phyloP scores from a whole-genome alignment of 805 yeast genomes.

The Kazachstania martiniae region DNA sequence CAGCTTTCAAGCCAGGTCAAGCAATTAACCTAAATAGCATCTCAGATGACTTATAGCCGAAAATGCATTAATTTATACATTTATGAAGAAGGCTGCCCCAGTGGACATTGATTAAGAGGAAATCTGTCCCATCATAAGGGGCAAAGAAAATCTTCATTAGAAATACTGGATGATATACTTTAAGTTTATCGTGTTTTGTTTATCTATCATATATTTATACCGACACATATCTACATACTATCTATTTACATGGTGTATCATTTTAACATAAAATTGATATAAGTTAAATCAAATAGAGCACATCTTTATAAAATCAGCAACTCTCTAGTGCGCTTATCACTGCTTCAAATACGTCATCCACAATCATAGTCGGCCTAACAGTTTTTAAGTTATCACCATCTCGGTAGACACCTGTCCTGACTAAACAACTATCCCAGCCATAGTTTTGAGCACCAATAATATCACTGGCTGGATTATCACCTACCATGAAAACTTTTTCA shows the following conservation, averaged over 20 bases:
- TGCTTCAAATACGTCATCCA: constrained; percentile 42
- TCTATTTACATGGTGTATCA: too few species aligned
- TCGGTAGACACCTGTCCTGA: constrained; percentile 78
- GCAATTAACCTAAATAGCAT: constrained; percentile 63
- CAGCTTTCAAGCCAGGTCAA: constrained; percentile 98
- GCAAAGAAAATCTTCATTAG: neutral
- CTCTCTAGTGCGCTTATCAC: constrained; percentile 26
- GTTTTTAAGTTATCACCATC: constrained; percentile 36
- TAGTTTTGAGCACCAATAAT: constrained; percentile 78
- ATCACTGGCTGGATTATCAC: constrained; percentile 92
- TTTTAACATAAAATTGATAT: too few species aligned
- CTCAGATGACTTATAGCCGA: constrained; percentile 59
- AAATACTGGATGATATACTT: too few species aligned
- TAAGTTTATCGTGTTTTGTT: too few species aligned
- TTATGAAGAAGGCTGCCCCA: neutral
- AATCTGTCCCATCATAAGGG: too few species aligned
- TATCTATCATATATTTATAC: too few species aligned
- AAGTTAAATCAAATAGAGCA: too few species aligned
- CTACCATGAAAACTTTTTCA: constrained; percentile 79
- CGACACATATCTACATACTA: too few species aligned
- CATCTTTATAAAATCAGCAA: neutral
- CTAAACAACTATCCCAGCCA: constrained; percentile 84
- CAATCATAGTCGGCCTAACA: constrained; percentile 39
- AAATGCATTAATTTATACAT: neutral
- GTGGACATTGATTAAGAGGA: too few species aligned